phyloP scores from a whole-genome alignment of 805 yeast species.

The Cyberlindnera americana region DNA sequence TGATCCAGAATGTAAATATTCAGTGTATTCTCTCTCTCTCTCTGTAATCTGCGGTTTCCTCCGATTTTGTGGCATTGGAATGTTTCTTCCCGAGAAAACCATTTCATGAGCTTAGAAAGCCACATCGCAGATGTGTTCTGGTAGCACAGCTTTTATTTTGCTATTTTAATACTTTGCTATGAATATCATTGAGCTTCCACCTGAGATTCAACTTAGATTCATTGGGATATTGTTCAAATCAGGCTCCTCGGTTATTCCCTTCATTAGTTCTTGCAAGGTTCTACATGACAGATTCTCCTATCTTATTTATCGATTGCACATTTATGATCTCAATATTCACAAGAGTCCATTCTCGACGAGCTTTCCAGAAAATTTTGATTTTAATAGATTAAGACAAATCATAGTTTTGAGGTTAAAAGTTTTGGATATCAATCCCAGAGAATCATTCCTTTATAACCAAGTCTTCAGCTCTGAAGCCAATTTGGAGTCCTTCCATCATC shows the following conservation, averaged over 20 bases:
- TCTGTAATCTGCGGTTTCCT: no score
- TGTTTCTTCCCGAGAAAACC: no score
- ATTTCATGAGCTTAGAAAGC: no score
- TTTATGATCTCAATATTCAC: not conserved
- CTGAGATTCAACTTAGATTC: conserved; percentile 16
- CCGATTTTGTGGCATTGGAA: no score
- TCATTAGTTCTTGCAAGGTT: conserved; percentile 12
- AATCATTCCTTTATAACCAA: no score
- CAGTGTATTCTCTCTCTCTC: not conserved
- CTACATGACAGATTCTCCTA: conserved; percentile 10
- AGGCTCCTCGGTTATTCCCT: conserved; percentile 12
- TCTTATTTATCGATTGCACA: conserved; percentile 10
- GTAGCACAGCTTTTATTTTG: no score
- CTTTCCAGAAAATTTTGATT: no score
- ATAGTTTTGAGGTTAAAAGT: not conserved
- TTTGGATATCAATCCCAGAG: no score
- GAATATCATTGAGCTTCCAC: conserved; percentile 17
- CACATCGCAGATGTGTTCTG: no score
- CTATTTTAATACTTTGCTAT: no score
- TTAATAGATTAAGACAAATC: not conserved
- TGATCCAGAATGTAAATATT: not conserved
- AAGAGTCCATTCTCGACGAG: no score
- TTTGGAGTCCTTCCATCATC: not conserved
- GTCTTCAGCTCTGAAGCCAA: not conserved
- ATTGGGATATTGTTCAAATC: conserved; percentile 6